A percentile compares a stretch with the other conserved stretches of the same genome.
Conservation (phyloP, 202 grass and related monocot genomes). For the Setaria viridis region DNA sequence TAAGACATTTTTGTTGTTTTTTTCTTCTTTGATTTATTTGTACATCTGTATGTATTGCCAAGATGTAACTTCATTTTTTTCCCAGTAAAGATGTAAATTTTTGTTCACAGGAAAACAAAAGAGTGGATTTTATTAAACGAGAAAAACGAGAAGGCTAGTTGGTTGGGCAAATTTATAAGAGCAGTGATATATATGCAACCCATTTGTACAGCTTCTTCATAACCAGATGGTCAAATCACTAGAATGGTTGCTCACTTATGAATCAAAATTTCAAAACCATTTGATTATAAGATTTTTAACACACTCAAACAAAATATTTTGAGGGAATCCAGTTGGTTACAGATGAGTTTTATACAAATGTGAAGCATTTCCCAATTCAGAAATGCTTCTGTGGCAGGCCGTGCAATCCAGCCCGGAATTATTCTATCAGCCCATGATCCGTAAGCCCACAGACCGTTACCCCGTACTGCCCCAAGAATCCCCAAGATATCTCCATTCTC, state of each 20-base stretch:
- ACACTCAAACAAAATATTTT: not conserved
- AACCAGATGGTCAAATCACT: not conserved
- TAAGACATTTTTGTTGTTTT: not conserved
- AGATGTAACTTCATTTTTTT: not conserved
- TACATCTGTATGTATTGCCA: not conserved
- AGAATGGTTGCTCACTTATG: not conserved
- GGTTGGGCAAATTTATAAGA: not conserved
- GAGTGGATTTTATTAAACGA: not conserved
- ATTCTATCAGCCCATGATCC: not conserved
- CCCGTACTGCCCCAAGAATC: not conserved
- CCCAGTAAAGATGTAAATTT: conserved; percentile 13
- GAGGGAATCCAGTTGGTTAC: not conserved
- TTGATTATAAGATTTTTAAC: not conserved
- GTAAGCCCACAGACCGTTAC: not conserved
- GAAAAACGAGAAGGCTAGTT: not conserved
- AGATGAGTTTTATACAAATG: not conserved
- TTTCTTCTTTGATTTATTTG: not conserved
- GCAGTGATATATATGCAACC: not conserved
- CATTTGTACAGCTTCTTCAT: not conserved
- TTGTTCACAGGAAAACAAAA: not conserved
- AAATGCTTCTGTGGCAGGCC: not conserved
- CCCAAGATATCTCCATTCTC: conserved; percentile 9
- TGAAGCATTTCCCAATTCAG: not conserved
- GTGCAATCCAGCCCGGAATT: not conserved
- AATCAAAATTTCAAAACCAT: not conserved